Percentiles rank a stretch among this genome's conserved stretches.
Conservation (phyloP, 495 filamentous ascomycete genomes). For the Podospora comata region DNA sequence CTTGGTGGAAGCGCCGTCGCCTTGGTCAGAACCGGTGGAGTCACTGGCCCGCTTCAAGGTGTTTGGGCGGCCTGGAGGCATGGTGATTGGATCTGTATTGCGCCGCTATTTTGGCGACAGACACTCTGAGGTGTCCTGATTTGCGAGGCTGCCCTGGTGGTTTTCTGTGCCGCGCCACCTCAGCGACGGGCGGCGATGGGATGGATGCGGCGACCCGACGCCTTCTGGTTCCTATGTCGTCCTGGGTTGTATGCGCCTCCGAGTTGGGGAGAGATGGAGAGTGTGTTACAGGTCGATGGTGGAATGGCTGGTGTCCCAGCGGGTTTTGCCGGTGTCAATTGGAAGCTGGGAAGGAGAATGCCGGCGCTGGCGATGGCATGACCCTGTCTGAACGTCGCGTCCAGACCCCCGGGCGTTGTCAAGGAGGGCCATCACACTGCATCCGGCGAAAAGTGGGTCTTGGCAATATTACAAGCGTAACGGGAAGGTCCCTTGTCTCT, state of each 20-base stretch:
- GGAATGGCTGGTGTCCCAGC: background rate
- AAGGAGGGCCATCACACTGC: slow-evolving; percentile 6
- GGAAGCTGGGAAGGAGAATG: slow-evolving; percentile 14
- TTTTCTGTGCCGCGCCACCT: slow-evolving; percentile 22
- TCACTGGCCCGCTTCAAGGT: slow-evolving; percentile 43
- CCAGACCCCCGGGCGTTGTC: slow-evolving; percentile 18
- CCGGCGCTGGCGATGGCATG: slow-evolving; percentile 15
- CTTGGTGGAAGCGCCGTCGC: slow-evolving; percentile 33
- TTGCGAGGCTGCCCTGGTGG: background rate
- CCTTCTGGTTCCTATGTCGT: background rate
- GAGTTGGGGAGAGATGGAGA: background rate
- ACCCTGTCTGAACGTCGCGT: slow-evolving; percentile 14
- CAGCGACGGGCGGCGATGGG: slow-evolving; percentile 20
- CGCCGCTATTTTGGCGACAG: slow-evolving; percentile 6
- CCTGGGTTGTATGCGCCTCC: background rate
- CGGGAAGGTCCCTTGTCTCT: background rate
- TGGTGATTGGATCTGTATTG: slow-evolving; percentile 19
- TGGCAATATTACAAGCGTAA: background rate
- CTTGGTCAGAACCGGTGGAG: slow-evolving; percentile 29
- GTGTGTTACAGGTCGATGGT: background rate
- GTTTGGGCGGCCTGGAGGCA: slow-evolving; percentile 31
- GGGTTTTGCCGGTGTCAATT: slow-evolving; percentile 26
- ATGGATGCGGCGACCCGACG: background rate
- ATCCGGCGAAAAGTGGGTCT: slow-evolving; percentile 1
- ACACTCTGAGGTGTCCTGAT: background rate